Base-by-base conservation (phyloP, 768 basidiomycete genomes). In the Cyclocybe cylindracea region DNA sequence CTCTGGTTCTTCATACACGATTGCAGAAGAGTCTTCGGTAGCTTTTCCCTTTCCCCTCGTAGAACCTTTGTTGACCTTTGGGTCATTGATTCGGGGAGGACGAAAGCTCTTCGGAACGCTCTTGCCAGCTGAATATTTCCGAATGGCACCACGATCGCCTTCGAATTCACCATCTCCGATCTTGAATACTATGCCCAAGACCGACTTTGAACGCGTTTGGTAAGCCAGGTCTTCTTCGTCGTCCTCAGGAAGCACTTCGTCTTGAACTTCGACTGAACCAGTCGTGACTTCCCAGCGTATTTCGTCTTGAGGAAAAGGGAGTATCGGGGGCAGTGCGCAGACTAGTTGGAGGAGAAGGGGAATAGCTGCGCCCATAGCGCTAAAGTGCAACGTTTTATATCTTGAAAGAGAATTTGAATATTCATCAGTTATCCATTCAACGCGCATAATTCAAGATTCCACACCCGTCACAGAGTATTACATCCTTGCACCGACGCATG, bases 301-400 rank as follows among this genome's bases (percentile, higher is more conserved):
- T 50, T 91, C 87, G 43, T 83, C 79, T 35, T 70, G 65, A 1
- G 81, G 58, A 61, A 82, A 90, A 0, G 91, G 89, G 9, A 95
- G 75, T 43, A 87, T 83, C 2, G 79, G 74, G 0, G 91, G 89
- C 29, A 94, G 74, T 16, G 90, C 85, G 5, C 85, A 78, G 10
- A 80, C 70, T 10, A 96, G 76, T 42, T 83, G 83, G 29, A 88
- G 69, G 18, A 92, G 81, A 60, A 85, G 86, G 2, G 93, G 91
- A 51, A 95, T 94, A 1, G 94, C 91, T 4, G 93, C 93, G 19
- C 91, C 93, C 84, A 94, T 87, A 5, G 90, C 93, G 53, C 80
- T 83, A 39, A 95, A 68, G 65, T 85, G 82, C 32, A 95, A 67
- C 4, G 80, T 84, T 56, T 87, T 87, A 62, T 89, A 86, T 34